phyloP scores from a whole-genome alignment of 495 filamentous ascomycete species.

The Aspergillus steynii region DNA sequence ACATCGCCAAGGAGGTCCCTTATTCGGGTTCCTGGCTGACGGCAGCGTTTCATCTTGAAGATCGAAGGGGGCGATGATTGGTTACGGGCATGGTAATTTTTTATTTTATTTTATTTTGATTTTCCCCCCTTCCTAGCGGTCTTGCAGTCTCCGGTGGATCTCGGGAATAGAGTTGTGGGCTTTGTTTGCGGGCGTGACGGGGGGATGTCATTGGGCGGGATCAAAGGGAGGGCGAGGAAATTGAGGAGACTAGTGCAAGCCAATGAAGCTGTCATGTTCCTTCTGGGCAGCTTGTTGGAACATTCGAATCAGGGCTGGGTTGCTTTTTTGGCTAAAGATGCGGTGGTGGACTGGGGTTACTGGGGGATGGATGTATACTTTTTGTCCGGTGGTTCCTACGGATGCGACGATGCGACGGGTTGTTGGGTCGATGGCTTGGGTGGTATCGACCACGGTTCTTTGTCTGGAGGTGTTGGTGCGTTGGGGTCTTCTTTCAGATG shows the following conservation, averaged over 20 bases:
- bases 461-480: no score
- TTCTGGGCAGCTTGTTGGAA: background rate
- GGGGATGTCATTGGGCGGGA: no score
- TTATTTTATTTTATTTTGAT: no score
- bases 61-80: background rate
- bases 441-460: no score
- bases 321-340: background rate
- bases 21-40: background rate
- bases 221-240: background rate
- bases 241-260: background rate
- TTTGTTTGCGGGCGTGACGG: background rate
- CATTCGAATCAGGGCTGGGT: background rate
- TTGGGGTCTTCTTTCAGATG: no score
- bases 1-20: conserved; percentile 4
- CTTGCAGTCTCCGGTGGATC: background rate
- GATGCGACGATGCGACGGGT: no score
- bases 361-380: no score
- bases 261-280: background rate
- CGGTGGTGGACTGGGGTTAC: no score
- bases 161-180: background rate
- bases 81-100: no score
- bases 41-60: conserved; percentile 3
- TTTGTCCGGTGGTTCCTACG: no score
- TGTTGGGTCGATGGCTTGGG: no score
- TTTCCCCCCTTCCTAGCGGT: no score